Evolutionary conservation across 257 asterid species (phyloP).

Genomic region (Jacaranda copaia): DNA sequence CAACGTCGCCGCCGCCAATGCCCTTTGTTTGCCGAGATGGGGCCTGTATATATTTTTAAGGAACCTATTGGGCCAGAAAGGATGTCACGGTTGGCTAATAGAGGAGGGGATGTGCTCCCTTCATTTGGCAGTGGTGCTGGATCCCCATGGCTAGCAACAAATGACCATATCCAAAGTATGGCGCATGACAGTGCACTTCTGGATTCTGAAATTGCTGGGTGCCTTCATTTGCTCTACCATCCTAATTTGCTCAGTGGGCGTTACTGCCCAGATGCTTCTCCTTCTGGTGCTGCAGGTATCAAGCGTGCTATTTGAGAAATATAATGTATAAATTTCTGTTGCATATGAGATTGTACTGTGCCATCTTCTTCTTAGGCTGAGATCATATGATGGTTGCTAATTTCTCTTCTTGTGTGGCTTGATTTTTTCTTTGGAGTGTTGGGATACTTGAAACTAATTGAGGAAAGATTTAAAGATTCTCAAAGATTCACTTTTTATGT

Average conservation of each 20-base stretch:
- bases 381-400: slow-evolving; percentile 26
- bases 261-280: slow-evolving; percentile 97
- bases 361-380: slow-evolving; percentile 28
- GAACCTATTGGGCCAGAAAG: slow-evolving; percentile 93
- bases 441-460: slow-evolving; percentile 27
- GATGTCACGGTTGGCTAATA: slow-evolving; percentile 79
- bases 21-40: slow-evolving; percentile 99
- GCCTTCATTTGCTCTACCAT: slow-evolving; percentile 91
- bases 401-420: slow-evolving; percentile 25
- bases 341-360: slow-evolving; percentile 14
- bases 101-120: slow-evolving; percentile 96
- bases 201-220: slow-evolving; percentile 86
- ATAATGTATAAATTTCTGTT: slow-evolving; percentile 8
- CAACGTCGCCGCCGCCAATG: slow-evolving; percentile 99
- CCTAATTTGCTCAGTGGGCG: slow-evolving; percentile 94
- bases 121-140: slow-evolving; percentile 95
- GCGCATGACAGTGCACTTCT: slow-evolving; percentile 78
- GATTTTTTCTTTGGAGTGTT: slow-evolving; percentile 18
- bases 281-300: slow-evolving; percentile 91
- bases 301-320: slow-evolving; percentile 23
- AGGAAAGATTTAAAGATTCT: slow-evolving; percentile 20
- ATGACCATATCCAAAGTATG: slow-evolving; percentile 63
- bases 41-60: slow-evolving; percentile 89
- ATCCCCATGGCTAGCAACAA: slow-evolving; percentile 86
- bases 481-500: background rate